Conservation (phyloP, 2,329 filamentous ascomycete species). For the Xylaria polymorpha region DNA sequence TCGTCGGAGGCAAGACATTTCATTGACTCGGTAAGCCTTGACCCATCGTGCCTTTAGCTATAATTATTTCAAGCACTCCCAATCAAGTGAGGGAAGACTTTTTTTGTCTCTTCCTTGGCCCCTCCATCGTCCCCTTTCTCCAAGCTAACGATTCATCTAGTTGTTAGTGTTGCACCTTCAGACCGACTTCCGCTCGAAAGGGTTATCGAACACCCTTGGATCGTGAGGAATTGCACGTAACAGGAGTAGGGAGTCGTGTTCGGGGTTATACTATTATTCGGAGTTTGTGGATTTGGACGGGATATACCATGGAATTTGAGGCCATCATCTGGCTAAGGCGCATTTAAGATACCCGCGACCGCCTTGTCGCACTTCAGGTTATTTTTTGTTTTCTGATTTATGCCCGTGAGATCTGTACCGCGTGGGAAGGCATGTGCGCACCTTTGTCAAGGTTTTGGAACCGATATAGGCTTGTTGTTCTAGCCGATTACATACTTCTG, state of each 20-base stretch:
- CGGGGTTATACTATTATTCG: background rate
- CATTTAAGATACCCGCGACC: conserved; percentile 4
- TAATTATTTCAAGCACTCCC: too few relatives aligned
- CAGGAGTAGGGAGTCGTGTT: conserved; percentile 53
- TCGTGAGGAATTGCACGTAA: conserved; percentile 88
- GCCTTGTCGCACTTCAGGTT: background rate
- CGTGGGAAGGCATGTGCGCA: too few relatives aligned
- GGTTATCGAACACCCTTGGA: conserved; percentile 92
- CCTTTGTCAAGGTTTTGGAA: too few relatives aligned
- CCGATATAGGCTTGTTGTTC: too few relatives aligned
- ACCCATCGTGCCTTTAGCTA: background rate
- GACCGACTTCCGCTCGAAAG: conserved; percentile 90
- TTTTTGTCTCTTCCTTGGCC: background rate
- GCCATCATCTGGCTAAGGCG: background rate
- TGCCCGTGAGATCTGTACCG: too few relatives aligned
- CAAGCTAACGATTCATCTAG: conserved; percentile 56
- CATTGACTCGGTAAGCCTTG: conserved; percentile 79
- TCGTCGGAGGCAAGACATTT: conserved; percentile 87
- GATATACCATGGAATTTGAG: background rate
- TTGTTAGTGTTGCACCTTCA: conserved; percentile 91
- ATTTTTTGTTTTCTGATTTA: too few relatives aligned
- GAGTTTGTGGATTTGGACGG: background rate
- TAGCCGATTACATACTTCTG: too few relatives aligned
- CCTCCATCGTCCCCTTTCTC: background rate
- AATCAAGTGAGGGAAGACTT: background rate